Base-by-base conservation (phyloP, 2,329 filamentous ascomycete genomes). In the Paecilomyces formosus region DNA sequence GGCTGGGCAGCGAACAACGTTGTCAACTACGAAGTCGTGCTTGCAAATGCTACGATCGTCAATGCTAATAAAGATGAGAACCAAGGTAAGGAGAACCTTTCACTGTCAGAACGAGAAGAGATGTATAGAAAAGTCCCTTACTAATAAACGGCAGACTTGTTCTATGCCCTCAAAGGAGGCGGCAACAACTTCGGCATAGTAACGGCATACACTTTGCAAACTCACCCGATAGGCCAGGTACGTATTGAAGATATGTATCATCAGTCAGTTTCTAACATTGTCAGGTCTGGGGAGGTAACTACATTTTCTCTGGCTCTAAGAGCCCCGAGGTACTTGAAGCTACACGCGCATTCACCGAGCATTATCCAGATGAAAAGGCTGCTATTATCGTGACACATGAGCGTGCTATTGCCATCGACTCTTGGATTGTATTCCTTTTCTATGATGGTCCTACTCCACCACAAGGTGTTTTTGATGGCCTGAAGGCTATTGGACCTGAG, bases 341-440 rank as follows among this genome's bases (percentile, higher is more conserved):
- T 2, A 58, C 73, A 21, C 67, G 70, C 12, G 68, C 73, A 53
- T 75, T 74, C 55, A 67, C 66, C 6, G 70, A 72, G 52, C 63
- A 86, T 68, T 83, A 84, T 65, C 72, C 77, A 0, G 84, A 87
- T 63, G 76, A 80, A 59, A 85, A 85, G 67, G 85, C 84, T 0
- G 83, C 78, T 12, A 79, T 87, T 52, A 86, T 87, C 61, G 69
- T 82, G 53, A 86, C 83, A 0, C 76, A 78, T 2, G 78, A 83
- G 64, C 73, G 79, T 15, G 66, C 76, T 2, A 74, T 74, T 12
- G 59, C 79, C 0, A 63, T 84, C 53, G 76, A 85, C 60, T 73
- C 81, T 21, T 86, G 82, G 82, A 76, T 84, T 58, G 69, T 88
- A 60, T 87, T 87, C 69, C 67, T 85, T 31, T 87, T 85, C 73